phyloP scores from a whole-genome alignment of 345 rosid species.

The Corchorus olitorius region DNA sequence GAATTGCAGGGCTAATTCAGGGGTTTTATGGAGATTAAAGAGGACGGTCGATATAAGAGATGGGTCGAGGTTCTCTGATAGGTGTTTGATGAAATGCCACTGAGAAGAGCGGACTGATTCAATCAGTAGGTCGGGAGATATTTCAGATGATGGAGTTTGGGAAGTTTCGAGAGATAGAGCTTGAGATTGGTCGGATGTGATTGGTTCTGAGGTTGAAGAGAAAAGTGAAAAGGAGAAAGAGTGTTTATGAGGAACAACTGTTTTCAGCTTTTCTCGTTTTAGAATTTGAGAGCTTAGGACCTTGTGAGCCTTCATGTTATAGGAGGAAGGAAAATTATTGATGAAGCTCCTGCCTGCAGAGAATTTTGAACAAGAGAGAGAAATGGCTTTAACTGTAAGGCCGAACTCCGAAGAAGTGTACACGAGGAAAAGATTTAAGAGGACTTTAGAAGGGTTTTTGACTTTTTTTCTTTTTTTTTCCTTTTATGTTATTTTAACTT shows the following conservation, averaged over 20 bases:
- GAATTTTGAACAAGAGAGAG: not conserved
- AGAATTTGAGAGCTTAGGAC: conserved; percentile 16
- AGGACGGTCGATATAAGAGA: conserved; percentile 50
- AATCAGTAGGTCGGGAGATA: conserved; percentile 19
- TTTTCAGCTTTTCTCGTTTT: conserved; percentile 16
- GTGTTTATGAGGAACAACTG: conserved; percentile 5
- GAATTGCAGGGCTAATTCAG: conserved; percentile 62
- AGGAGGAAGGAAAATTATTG: not conserved
- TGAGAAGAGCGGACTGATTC: conserved; percentile 51
- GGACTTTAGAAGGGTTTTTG: too few species aligned
- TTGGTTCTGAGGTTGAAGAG: conserved; percentile 28
- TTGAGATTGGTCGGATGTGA: conserved; percentile 13
- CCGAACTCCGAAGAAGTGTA: not conserved
- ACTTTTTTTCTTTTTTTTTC: not conserved
- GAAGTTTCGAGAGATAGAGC: conserved; percentile 15
- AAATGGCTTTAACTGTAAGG: not conserved
- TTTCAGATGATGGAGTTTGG: conserved; percentile 7
- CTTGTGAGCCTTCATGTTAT: conserved; percentile 37
- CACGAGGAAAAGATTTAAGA: not conserved
- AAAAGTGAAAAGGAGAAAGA: conserved; percentile 16
- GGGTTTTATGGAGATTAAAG: conserved; percentile 46
- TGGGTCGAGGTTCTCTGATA: conserved; percentile 44
- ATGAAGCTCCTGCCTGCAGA: not conserved
- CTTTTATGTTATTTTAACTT: not conserved
- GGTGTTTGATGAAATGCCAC: conserved; percentile 81